Evolutionary conservation across 768 basidiomycete genomes (phyloP), one percentile per base, ranked within the genome.

Genomic region (Tremella yokohamensis): DNA sequence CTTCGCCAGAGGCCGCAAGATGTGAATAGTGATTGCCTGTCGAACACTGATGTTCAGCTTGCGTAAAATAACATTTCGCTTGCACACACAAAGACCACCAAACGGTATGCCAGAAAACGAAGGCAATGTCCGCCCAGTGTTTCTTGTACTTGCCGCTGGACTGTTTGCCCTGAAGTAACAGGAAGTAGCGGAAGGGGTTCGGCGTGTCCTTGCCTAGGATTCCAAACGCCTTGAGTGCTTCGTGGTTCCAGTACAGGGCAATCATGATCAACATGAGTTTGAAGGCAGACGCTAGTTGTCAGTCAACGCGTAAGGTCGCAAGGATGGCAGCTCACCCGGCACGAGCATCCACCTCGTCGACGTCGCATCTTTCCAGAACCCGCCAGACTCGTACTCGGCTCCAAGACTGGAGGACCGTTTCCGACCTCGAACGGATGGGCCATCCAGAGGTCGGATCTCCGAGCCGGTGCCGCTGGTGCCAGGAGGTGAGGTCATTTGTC

Each of bases 71-170:
- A 40, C 29, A 34, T 6, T 34, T 11, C 6, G 11, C 6, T 4
- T 38, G 45, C 18, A 64, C 72, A 57, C 45, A 76, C 75, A 91
- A 88, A 1, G 90, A 93, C 79, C 87, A 98, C 67, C 94, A 84
- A 50, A 98, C 79, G 76, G 97, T 80, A 70, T 93, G 80, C 77
- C 89, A 93, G 2, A 81, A 81, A 47, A 97, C 66, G 78, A 99
- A 99, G 15, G 82, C 69, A 8, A 91, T 61, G 71, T 98, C 94
- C 58, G 83, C 61, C 53, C 81, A 87, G 15, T 83, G 83, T 78
- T 91, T 97, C 39, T 79, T 79, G 68, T 88, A 90, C 29, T 60
- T 65, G 8, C 71, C 65, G 56, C 65, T 56, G 8, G 66, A 49
- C 26, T 57, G 49, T 25, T 62, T 47, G 38, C 64, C 61, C 8